Base-by-base conservation (phyloP, 1,284 basidiomycete genomes). In the Stereum hirsutum region DNA sequence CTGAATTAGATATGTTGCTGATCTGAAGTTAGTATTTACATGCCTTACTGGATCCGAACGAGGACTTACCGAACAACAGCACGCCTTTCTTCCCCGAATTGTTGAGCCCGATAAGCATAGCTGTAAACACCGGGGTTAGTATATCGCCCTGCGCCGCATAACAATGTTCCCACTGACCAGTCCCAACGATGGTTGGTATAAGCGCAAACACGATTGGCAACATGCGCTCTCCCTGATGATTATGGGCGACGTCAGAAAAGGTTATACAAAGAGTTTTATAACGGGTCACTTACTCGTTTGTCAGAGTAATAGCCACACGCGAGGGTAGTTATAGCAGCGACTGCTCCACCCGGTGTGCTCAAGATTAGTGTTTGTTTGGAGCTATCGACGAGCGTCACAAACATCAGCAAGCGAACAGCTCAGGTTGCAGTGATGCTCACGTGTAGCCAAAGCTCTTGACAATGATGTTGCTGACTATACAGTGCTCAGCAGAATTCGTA, bases 401-500 rank as follows among this genome's bases (percentile, higher is more conserved):
- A 14, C 5, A 10, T 21, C 15, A 37, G 42, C 23, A 14, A 43
- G 6, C 19, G 23, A 28, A 31, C 14, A 34, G 7, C 24, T 35
- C 12, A 26, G 35, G 31, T 19, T n/a, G 24, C 39, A 25, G 38
- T 17, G 23, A 21, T 6, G 61, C 71, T 12, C 57, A 78, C 71
- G 73, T 76, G 48, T 81, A 83, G n/a, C 81, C 81, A 51, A 83
- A 81, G 47, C 62, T 68, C 57, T 73, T 72, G 58, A 80, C 72
- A 46, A 78, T 72, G n/a, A 78, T 59, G 51, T 78, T 78, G 52
- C 75, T 72, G 56, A 77, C 78, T 79, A 42, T 1, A 37, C 41
- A 24, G 23, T 43, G 23, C 39, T 30, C 27, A 36, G 24, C 30
- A 42, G 14, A n/a, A 32, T 33, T 28, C 12, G 15, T 14, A 15